Evolutionary conservation across 2,329 filamentous ascomycete genomes (phyloP), one percentile per base, ranked within the genome.

Genomic region (Clarireedia homoeocarpa): DNA sequence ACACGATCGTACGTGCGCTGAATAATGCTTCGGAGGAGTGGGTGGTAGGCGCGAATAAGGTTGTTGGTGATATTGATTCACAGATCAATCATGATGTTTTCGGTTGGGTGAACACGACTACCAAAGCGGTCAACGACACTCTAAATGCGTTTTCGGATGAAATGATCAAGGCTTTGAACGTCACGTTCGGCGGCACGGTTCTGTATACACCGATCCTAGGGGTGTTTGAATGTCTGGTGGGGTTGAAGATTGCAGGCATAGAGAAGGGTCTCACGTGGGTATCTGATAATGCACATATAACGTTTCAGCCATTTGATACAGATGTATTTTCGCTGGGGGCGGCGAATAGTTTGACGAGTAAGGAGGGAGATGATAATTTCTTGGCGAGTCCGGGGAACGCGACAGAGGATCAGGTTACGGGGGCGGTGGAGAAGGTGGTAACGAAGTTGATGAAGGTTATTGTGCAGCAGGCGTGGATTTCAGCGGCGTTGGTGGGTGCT

Each of bases 201-300:
- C 84, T 96, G 45, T 81, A 90, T 62, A 81, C 85, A 27, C 88
- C 91, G 0, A 85, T 96, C 66, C 78, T 83, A 66, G 86, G 89
- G 45, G 83, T 96, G 36, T 79, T 96, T 60, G 81, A 89, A 67
- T 97, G 94, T 68, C 77, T 97, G n/a, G 83, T 97, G 61, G 83
- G 86, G 6, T 78, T 95, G 67, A 97, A 97, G 75, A 79, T 97
- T 60, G 83, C 88, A 62, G 81, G 84, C 23, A 83, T 99, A 62
- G 83, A 97, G 70, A 86, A 88, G 67, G 94, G 88, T 12, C 78
- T 97, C n/a, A 95, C 89, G 0, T 99, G 92, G 92, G 88, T 96
- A 10, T 82, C 88, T 65, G 86, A 97, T 63, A 76, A 97, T 69
- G 90, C 94, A 3, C 82, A 94, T 59, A 80, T 99, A 64, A 76